Base-by-base conservation (phyloP, 2,329 filamentous ascomycete species). In the Neonectria magnoliae region DNA sequence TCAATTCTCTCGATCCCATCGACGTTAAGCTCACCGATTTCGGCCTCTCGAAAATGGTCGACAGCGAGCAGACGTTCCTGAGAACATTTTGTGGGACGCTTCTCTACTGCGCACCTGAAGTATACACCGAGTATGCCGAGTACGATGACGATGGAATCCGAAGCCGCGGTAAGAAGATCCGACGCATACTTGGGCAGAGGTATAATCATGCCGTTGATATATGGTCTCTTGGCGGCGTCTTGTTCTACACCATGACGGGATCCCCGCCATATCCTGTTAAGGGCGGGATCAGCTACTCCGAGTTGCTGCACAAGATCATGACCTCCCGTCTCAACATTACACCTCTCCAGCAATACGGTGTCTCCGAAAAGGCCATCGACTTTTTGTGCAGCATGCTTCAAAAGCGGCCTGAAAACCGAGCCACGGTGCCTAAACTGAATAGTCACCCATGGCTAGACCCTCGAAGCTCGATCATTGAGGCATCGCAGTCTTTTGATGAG, bases 41-140 rank as follows among this genome's bases (percentile, higher is more conserved):
- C 81, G 96, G 96, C 3, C 82, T 99, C 5, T 98, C 96, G 2
- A 99, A 99, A 77, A 94, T 97, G 78, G 90, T 97, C 50, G 91
- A 94, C 66, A 93, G 93, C 69, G 90, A 94, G 66, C 91, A 97
- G 73, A 98, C 95, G 0, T 98, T 98, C 74, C 82, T 98, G 41
- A 93, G 94, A 76, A 99, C 96, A 0, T 99, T 99, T 75, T 99
- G 96, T 76, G 96, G 97, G 33, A 99, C 96, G 0, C 82, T 99
- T 29, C 83, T 99, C 4, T 99, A 98, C 79, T 98, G 96, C 77
- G 96, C 96, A 0, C 96, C 96, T 0, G 96, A 99, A 75, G 95
- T 99, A 2, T 99, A 98, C 75, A 93, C 92, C 8, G 89, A 90
- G 64, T 91, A 87, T 71, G 78, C 80, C 25, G 86, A 90, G 67